Conservation (phyloP, 768 basidiomycete species). For the Lactarius quietus region DNA sequence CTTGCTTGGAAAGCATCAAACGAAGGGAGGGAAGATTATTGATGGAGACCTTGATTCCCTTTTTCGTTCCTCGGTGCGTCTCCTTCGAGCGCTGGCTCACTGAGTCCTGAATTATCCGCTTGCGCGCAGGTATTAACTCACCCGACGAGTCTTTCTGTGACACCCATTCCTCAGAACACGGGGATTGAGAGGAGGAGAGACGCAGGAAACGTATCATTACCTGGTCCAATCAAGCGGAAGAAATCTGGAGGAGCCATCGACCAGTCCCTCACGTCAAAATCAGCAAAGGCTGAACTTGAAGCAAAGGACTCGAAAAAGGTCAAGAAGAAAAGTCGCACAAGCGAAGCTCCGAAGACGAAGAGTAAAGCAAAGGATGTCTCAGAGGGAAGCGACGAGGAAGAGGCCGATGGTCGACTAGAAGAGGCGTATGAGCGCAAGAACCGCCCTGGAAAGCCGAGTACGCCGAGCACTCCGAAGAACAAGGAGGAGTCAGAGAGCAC, state of each 20-base stretch:
- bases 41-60: constrained; percentile 62
- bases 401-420: constrained; percentile 36
- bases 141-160: constrained; percentile 7
- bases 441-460: constrained; percentile 10
- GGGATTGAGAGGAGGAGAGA: constrained; percentile 10
- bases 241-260: constrained; percentile 24
- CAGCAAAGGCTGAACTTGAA: background rate
- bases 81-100: background rate
- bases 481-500: constrained; percentile 27
- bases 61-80: constrained; percentile 52
- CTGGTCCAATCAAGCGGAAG: constrained; percentile 20
- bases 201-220: background rate
- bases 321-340: constrained; percentile 31
- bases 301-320: constrained; percentile 25
- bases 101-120: background rate
- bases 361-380: constrained; percentile 5
- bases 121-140: constrained; percentile 6
- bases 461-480: constrained; percentile 22
- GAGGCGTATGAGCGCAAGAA: constrained; percentile 30
- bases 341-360: constrained; percentile 20
- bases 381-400: constrained; percentile 31
- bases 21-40: constrained; percentile 29
- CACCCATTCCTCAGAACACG: constrained; percentile 11
- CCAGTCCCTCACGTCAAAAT: background rate
- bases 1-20: constrained; percentile 12